Conservation (phyloP, 2,329 filamentous ascomycete genomes). For the Ophiostoma perfectum region DNA sequence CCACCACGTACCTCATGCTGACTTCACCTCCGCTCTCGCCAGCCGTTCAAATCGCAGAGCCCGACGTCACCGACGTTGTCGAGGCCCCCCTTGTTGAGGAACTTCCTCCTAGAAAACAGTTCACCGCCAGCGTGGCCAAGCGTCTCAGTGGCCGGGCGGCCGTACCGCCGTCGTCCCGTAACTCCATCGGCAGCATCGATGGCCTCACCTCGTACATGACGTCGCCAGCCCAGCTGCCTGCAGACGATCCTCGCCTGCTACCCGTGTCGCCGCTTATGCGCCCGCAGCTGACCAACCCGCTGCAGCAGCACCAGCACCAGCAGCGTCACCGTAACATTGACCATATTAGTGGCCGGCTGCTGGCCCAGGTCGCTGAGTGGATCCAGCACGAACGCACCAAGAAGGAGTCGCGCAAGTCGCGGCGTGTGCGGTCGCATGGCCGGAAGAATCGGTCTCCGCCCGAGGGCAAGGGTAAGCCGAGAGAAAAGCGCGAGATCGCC, state of each 20-base stretch:
- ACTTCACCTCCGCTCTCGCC: not conserved
- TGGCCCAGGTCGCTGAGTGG: conserved; percentile 77
- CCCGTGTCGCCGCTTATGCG: conserved; percentile 19
- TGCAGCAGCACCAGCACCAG: conserved; percentile 36
- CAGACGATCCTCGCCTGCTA: conserved; percentile 27
- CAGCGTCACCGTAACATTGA: conserved; percentile 36
- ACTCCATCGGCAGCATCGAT: conserved; percentile 41
- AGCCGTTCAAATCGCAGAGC: conserved; percentile 57
- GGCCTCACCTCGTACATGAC: conserved; percentile 29
- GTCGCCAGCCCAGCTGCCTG: conserved; percentile 29
- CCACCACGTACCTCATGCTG: not conserved
- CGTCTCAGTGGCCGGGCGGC: conserved; percentile 42
- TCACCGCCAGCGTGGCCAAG: conserved; percentile 40
- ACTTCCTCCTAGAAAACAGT: conserved; percentile 39
- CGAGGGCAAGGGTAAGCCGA: conserved; percentile 35
- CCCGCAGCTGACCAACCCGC: conserved; percentile 26
- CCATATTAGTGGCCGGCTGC: conserved; percentile 48
- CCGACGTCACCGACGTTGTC: conserved; percentile 31
- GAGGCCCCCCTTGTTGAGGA: conserved; percentile 34
- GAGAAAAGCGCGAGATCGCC: not conserved
- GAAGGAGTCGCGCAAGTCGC: conserved; percentile 52
- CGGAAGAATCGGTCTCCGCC: conserved; percentile 33
- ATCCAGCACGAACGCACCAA: conserved; percentile 71
- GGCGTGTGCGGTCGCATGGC: conserved; percentile 35
- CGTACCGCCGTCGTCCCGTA: conserved; percentile 37